These are phyloP conservation scores for Kluyveromyces lactis DNA, from an alignment of 805 yeast genomes.

Conservation along the genomic window DNA sequence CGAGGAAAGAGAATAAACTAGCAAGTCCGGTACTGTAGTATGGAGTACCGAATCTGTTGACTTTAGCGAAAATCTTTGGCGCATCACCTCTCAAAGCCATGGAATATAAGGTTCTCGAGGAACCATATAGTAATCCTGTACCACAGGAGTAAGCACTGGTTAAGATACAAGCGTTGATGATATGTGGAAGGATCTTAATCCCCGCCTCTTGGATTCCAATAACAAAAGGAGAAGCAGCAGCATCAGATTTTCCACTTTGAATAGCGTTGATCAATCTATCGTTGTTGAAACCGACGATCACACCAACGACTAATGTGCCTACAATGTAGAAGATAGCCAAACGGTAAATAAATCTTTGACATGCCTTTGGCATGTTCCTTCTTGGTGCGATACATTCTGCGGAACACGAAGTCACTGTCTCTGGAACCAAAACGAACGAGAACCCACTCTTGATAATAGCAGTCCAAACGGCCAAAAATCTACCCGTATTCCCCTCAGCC, in stretches of 20 bases:
- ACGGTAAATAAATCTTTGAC: conserved; percentile 46
- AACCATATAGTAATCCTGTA: conserved; percentile 39
- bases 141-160: conserved; percentile 35
- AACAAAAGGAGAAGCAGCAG: conserved; percentile 42
- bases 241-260: conserved; percentile 22
- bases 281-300: conserved; percentile 48
- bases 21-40: conserved; percentile 22
- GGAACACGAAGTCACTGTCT: conserved; percentile 40
- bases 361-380: conserved; percentile 42
- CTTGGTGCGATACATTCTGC: conserved; percentile 44
- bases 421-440: conserved; percentile 44
- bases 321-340: conserved; percentile 45
- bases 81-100: conserved; percentile 41
- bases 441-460: conserved; percentile 41
- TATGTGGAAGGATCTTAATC: conserved; percentile 38
- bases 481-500: conserved; percentile 36
- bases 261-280: conserved; percentile 32
- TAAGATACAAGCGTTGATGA: conserved; percentile 41
- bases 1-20: conserved; percentile 30
- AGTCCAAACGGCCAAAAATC: conserved; percentile 45
- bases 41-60: conserved; percentile 47
- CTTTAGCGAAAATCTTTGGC: conserved; percentile 36
- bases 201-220: conserved; percentile 43
- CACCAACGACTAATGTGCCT: conserved; percentile 46
- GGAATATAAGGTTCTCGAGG: conserved; percentile 37